Conservation (phyloP, 2,329 filamentous ascomycete genomes). For the Fonsecaea erecta region DNA sequence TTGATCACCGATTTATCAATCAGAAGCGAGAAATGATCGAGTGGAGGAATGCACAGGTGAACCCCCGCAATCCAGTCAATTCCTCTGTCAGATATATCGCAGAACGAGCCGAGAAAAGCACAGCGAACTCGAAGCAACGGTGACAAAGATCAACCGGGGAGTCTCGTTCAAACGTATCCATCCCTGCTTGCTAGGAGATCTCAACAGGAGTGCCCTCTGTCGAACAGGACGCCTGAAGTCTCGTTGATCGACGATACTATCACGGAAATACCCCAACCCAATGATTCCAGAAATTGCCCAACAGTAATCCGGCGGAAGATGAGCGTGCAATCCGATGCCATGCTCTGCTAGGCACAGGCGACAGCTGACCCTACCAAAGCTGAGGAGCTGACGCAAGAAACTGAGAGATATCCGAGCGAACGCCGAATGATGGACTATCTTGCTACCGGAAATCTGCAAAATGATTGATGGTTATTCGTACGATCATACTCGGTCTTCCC, state of each 20-base stretch:
- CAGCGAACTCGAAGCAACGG: not conserved
- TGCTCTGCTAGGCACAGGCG: not conserved
- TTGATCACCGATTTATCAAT: constrained; percentile 23
- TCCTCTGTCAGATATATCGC: not conserved
- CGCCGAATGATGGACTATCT: not conserved
- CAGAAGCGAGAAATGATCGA: constrained; percentile 14
- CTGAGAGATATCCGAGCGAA: constrained; percentile 6
- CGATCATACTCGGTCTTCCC: constrained; percentile 13
- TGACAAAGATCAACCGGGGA: not conserved
- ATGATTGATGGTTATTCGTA: not conserved
- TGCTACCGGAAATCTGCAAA: not conserved
- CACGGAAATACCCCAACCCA: constrained; percentile 4
- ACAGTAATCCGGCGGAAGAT: not conserved
- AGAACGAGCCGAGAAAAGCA: not conserved
- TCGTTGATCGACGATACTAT: not conserved
- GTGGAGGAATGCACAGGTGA: constrained; percentile 21
- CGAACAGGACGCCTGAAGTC: not conserved
- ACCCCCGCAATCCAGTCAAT: not conserved
- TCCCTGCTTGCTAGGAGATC: not conserved
- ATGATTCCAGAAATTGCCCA: not conserved
- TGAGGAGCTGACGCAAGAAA: no score
- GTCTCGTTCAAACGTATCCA: not conserved
- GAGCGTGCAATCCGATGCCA: not conserved
- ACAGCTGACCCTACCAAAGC: not conserved
- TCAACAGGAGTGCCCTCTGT: not conserved